phyloP scores from a whole-genome alignment of 345 rosid genomes.

The Acer saccharum region DNA sequence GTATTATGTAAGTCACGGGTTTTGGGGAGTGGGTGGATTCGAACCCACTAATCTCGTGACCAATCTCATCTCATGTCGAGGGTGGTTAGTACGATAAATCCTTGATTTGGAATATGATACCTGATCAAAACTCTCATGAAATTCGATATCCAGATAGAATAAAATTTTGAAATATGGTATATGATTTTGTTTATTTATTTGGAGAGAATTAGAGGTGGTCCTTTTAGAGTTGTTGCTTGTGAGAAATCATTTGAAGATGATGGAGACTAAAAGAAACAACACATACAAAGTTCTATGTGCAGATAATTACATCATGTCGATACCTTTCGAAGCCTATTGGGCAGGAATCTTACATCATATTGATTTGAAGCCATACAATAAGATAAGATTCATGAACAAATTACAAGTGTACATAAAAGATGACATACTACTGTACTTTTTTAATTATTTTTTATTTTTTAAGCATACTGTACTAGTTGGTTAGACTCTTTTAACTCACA shows the following conservation, averaged over 20 bases:
- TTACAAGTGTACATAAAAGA: not conserved
- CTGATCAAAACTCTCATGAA: not conserved
- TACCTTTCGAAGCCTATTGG: not conserved
- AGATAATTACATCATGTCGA: not conserved
- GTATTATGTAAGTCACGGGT: too few species aligned
- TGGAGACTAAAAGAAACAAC: not conserved
- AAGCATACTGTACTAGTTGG: too few species aligned
- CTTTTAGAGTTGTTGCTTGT: not conserved
- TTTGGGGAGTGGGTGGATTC: too few species aligned
- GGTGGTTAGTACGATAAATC: too few species aligned
- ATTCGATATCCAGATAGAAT: too few species aligned
- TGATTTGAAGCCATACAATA: not conserved
- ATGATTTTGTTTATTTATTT: not conserved
- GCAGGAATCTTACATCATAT: not conserved
- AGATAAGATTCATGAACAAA: constrained; percentile 4
- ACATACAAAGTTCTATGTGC: not conserved
- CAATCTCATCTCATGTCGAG: too few species aligned
- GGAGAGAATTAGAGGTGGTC: not conserved
- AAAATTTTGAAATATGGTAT: not conserved
- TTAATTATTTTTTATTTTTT: too few species aligned
- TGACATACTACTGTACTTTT: not conserved
- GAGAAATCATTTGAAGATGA: not conserved
- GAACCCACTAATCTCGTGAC: too few species aligned
- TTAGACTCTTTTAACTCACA: too few species aligned
- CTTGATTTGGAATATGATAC: too few species aligned